Evolutionary conservation across 768 basidiomycete genomes (phyloP), one percentile per base, ranked within the genome.

Genomic region (Hygrocybe coccinea): DNA sequence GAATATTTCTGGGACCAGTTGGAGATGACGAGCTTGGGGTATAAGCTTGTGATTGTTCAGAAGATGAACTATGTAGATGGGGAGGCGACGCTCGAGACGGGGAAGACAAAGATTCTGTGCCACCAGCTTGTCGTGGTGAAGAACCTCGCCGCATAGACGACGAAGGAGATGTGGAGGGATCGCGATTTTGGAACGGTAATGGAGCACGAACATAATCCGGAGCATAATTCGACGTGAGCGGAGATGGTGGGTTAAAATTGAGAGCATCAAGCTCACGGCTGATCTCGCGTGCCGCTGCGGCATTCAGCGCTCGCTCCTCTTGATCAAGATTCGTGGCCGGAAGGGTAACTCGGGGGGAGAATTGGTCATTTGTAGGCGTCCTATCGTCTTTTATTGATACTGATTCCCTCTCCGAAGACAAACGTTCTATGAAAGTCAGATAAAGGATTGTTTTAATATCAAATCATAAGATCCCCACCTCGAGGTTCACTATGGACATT

Each of bases 251-350:
- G 36, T 61, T 67, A 37, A 68, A 64, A 55, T 72, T 75, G 15
- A 88, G 68, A 17, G 81, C 74, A 54, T 86, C 83, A 48, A 88
- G 61, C 63, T 87, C 88, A 11, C 80, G 77, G 11, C 79, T 79
- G 1, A 90, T 76, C 65, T 86, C 86, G 15, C 82, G 77, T 4
- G 86, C 86, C 24, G 84, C 86, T 15, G 86, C 87, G 1, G 80
- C 82, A 60, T 85, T 81, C 25, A 80, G 74, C n/a, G 73, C 74
- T 2, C 67, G 71, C 59, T 86, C 84, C 10, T 84, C 79, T 7
- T 78, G 74, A 33, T 77, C 71, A 14, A 69, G 58, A 34, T 69
- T 69, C 78, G 75, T 1, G 79, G 73, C 17, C 78, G 56, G 55
- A 12, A 51, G 33, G 1, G 55, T 9, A 33, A 38, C 14, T 14